Percentiles rank a stretch among this genome's conserved stretches.
phyloP scores from a whole-genome alignment of 768 basidiomycete genomes.

The Neoboletus magnificus region DNA sequence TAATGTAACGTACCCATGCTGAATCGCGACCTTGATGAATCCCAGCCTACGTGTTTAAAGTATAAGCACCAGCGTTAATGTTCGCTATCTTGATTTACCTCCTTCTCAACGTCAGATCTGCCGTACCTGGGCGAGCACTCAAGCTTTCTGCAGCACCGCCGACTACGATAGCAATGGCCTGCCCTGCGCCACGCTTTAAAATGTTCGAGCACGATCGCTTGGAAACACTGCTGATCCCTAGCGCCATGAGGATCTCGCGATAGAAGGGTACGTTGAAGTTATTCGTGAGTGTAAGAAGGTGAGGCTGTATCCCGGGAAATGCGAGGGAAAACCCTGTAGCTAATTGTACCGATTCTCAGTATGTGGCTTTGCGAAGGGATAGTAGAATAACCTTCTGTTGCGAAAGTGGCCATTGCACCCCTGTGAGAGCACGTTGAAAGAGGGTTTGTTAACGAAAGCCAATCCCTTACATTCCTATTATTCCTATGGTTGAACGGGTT shows the following conservation, averaged over 20 bases:
- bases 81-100: slow-evolving; percentile 39
- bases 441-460: background rate
- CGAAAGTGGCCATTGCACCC: slow-evolving; percentile 96
- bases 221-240: slow-evolving; percentile 92
- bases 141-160: slow-evolving; percentile 96
- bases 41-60: slow-evolving; percentile 56
- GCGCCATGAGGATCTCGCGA: slow-evolving; percentile 80
- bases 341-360: slow-evolving; percentile 26
- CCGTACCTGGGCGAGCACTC: slow-evolving; percentile 94
- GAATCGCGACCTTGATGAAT: slow-evolving; percentile 93
- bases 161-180: slow-evolving; percentile 90
- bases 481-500: slow-evolving; percentile 50
- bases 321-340: slow-evolving; percentile 86
- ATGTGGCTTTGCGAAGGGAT: background rate
- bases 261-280: slow-evolving; percentile 95
- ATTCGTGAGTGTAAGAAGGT: slow-evolving; percentile 84
- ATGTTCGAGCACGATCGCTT: slow-evolving; percentile 90
- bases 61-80: background rate
- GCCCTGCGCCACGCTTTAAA: slow-evolving; percentile 54
- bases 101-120: slow-evolving; percentile 76
- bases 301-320: slow-evolving; percentile 90
- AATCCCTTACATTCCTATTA: slow-evolving; percentile 87
- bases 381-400: slow-evolving; percentile 70
- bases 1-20: slow-evolving; percentile 61
- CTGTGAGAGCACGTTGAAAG: slow-evolving; percentile 36